Evolutionary conservation across 75 land plant genomes (phyloP).

Genomic region (Pinus taeda): DNA sequence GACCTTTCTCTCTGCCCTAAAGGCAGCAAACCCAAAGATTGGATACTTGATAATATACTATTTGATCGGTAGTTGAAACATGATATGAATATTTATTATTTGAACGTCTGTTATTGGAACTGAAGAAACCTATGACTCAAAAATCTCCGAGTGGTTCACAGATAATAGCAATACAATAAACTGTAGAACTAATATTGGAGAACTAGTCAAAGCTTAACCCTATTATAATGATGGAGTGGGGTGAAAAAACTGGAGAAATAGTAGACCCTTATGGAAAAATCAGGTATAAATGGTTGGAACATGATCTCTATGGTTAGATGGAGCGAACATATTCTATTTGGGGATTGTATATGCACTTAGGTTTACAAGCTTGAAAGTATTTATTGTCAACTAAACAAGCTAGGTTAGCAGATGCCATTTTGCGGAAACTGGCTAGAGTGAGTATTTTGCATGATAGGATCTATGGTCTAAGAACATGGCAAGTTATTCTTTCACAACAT

Average conservation of each 20-base stretch:
- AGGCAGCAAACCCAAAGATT: too few relatives aligned
- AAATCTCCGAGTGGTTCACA: conserved; percentile 30
- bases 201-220: conserved; percentile 80
- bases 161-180: conserved; percentile 9
- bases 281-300: conserved; percentile 92
- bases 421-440: conserved; percentile 84
- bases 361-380: too few relatives aligned
- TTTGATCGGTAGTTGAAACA: conserved; percentile 98
- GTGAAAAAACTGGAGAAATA: conserved; percentile 58
- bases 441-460: conserved; percentile 79
- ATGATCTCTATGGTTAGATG: conserved; percentile 82
- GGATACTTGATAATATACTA: too few relatives aligned
- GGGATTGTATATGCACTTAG: too few relatives aligned
- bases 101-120: conserved; percentile 88
- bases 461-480: conserved; percentile 96
- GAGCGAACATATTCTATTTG: neutral
- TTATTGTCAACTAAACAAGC: conserved; percentile 39
- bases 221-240: conserved; percentile 87
- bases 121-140: conserved; percentile 43
- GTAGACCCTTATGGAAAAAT: conserved; percentile 87
- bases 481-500: conserved; percentile 9
- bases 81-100: conserved; percentile 96
- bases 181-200: conserved; percentile 70
- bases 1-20: too few relatives aligned
- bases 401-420: conserved; percentile 85